Conservation (phyloP, 371 early-diverging fungal genomes). For the Mortierella polycephala region DNA sequence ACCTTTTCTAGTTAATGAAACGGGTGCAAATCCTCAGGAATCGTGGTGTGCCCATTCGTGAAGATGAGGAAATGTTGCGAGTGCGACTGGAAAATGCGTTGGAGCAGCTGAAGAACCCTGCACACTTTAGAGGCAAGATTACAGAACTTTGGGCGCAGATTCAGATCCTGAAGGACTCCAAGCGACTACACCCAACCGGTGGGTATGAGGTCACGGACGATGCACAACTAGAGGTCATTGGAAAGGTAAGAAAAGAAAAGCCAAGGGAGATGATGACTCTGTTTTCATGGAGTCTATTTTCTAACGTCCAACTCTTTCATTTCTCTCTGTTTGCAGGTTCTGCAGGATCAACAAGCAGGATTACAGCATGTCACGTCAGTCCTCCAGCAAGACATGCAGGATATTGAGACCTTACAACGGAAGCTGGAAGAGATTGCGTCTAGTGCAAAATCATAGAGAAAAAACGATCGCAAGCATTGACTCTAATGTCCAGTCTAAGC, state of each 20-base stretch:
- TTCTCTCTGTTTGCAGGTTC: conserved; percentile 40
- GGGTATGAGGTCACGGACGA: conserved; percentile 58
- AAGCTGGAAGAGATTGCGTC: conserved; percentile 48
- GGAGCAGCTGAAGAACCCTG: conserved; percentile 78
- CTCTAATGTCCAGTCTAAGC: neutral
- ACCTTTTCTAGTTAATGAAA: conserved; percentile 73
- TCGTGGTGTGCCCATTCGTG: conserved; percentile 81
- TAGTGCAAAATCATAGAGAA: conserved; percentile 21
- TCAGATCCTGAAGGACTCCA: conserved; percentile 80
- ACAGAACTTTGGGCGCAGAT: conserved; percentile 85
- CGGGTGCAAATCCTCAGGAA: conserved; percentile 82
- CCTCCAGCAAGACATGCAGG: conserved; percentile 62
- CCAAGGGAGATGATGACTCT: neutral
- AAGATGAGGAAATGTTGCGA: conserved; percentile 85
- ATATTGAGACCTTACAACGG: conserved; percentile 46
- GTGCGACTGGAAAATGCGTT: conserved; percentile 78
- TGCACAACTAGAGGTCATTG: conserved; percentile 58
- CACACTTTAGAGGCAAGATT: conserved; percentile 82
- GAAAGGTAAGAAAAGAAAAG: conserved; percentile 55
- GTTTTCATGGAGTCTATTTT: conserved; percentile 4
- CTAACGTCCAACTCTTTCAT: neutral
- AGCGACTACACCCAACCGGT: conserved; percentile 58
- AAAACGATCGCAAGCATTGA: too few species aligned
- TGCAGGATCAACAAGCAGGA: conserved; percentile 73
- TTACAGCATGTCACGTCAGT: conserved; percentile 70